These are phyloP conservation scores for Sarocladiaceae sp. DNA, from an alignment of 2,329 filamentous ascomycete genomes.

Conservation along the genomic window DNA sequence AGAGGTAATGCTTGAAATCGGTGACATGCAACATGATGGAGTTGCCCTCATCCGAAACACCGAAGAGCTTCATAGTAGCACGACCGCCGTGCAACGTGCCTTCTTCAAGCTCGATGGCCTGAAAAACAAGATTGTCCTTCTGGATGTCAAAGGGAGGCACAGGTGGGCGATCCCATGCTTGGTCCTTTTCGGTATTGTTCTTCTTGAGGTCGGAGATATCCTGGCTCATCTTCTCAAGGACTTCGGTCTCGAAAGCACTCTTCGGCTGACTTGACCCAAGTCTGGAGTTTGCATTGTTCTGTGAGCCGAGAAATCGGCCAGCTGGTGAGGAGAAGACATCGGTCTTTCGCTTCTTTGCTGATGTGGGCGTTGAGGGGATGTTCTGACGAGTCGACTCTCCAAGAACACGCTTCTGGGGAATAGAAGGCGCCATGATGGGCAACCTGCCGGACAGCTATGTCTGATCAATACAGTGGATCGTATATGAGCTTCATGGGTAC, in stretches of 20 bases:
- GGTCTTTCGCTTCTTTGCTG: slow-evolving; percentile 78
- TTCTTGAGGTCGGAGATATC: slow-evolving; percentile 82
- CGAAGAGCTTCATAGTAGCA: slow-evolving; percentile 83
- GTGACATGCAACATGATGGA: slow-evolving; percentile 94
- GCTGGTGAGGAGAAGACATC: slow-evolving; percentile 53
- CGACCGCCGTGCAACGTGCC: slow-evolving; percentile 71
- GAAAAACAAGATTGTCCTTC: slow-evolving; percentile 73
- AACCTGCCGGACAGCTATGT: slow-evolving; percentile 7
- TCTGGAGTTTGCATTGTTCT: slow-evolving; percentile 53
- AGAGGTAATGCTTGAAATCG: slow-evolving; percentile 93
- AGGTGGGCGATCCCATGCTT: slow-evolving; percentile 71
- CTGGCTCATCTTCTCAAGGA: slow-evolving; percentile 92
- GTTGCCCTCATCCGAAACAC: slow-evolving; percentile 76
- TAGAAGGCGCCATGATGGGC: slow-evolving; percentile 39
- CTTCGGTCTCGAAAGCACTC: slow-evolving; percentile 88
- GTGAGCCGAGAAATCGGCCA: slow-evolving; percentile 53
- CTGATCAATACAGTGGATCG: neutral
- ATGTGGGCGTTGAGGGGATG: slow-evolving; percentile 46
- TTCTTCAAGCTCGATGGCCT: slow-evolving; percentile 93
- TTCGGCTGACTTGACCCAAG: slow-evolving; percentile 70
- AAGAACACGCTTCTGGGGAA: slow-evolving; percentile 68
- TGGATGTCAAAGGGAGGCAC: slow-evolving; percentile 46
- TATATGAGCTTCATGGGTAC: slow-evolving; percentile 2
- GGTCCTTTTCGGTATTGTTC: slow-evolving; percentile 86
- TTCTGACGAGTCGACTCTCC: slow-evolving; percentile 61